A percentile compares a stretch with the other conserved stretches of the same genome.
Conservation (phyloP, 306 rosid genomes). For the Cicer yamashitae region DNA sequence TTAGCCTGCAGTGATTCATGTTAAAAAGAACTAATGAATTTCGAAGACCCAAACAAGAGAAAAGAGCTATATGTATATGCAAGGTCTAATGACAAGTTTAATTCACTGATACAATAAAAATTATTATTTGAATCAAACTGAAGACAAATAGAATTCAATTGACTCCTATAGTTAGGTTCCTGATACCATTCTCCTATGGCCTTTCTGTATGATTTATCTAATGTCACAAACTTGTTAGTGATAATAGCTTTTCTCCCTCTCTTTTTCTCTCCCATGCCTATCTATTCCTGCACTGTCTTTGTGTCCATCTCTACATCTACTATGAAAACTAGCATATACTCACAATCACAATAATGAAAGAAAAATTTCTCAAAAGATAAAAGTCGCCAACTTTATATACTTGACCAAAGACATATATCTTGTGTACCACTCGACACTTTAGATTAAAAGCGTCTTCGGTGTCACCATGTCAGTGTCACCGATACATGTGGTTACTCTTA, state of each 20-base stretch:
- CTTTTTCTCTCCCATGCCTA: background rate
- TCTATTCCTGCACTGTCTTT: background rate
- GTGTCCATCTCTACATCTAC: background rate
- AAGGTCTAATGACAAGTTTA: background rate
- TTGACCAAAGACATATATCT: background rate
- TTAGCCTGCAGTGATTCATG: conserved; percentile 58
- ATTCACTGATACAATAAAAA: conserved; percentile 2
- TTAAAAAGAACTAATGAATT: background rate
- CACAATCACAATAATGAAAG: background rate
- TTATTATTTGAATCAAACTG: background rate
- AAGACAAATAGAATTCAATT: background rate
- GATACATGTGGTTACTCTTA: too few relatives aligned
- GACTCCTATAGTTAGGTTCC: background rate
- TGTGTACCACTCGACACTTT: too few relatives aligned
- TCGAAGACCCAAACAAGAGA: background rate
- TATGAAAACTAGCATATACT: conserved; percentile 4
- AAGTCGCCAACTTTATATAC: background rate
- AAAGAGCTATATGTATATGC: background rate
- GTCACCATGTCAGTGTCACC: too few relatives aligned
- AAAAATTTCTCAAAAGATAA: background rate
- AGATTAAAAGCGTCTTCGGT: too few relatives aligned
- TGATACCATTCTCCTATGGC: background rate
- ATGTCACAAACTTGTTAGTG: background rate
- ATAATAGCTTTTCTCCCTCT: background rate
- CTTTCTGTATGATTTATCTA: background rate